Conservation (phyloP, 1,284 basidiomycete genomes). For the Ceratobasidium sp. region DNA sequence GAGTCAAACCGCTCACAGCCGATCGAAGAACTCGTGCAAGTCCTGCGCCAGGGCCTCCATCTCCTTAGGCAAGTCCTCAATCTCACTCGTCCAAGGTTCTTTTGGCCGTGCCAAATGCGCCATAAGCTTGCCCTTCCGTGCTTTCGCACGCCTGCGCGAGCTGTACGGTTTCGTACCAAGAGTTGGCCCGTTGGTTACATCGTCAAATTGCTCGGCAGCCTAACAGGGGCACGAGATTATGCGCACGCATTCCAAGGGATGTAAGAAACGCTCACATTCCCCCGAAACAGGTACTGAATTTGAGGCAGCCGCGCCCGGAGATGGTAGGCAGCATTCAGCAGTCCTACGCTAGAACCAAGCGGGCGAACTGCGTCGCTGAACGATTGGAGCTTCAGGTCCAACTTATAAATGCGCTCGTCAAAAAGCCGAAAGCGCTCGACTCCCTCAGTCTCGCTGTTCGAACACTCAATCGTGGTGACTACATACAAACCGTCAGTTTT, state of each 20-base stretch:
- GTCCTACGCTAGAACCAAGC: constrained; percentile 44
- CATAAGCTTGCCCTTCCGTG: neutral
- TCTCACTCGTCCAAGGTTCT: constrained; percentile 55
- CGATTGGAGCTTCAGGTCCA: constrained; percentile 44
- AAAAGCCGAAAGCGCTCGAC: constrained; percentile 22
- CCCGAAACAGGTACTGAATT: constrained; percentile 45
- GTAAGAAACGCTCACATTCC: constrained; percentile 38
- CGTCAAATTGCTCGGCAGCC: constrained; percentile 31
- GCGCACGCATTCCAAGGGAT: neutral
- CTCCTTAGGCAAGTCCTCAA: constrained; percentile 71
- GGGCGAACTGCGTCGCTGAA: constrained; percentile 45
- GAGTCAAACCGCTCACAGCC: constrained; percentile 59
- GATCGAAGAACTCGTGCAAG: constrained; percentile 70
- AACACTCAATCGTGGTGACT: constrained; percentile 9
- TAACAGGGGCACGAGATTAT: constrained; percentile 7
- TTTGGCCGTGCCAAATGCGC: neutral
- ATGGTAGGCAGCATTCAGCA: constrained; percentile 43
- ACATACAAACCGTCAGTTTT: neutral
- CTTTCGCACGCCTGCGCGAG: constrained; percentile 37
- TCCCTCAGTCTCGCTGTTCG: no score
- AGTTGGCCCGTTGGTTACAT: constrained; percentile 4
- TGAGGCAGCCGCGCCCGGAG: constrained; percentile 43
- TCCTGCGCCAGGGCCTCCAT: constrained; percentile 67
- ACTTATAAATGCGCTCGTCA: constrained; percentile 3
- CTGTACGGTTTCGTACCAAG: constrained; percentile 25